phyloP scores from a whole-genome alignment of 2,329 filamentous ascomycete genomes.

The Diaporthe sp. region DNA sequence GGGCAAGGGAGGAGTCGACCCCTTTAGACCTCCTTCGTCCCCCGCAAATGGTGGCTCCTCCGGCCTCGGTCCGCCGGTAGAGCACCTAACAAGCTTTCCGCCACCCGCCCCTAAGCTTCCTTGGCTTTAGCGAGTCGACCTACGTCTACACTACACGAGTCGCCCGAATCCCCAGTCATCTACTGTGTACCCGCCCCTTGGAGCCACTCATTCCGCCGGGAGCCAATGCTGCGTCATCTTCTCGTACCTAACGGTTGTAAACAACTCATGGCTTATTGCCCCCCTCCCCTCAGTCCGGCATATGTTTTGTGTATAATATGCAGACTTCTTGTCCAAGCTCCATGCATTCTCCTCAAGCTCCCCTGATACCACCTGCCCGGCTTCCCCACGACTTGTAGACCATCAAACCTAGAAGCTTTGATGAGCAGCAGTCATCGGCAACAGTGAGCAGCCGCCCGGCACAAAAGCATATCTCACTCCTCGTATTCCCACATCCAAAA shows the following conservation, averaged over 20 bases:
- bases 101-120: constrained; percentile 4
- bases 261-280: not conserved
- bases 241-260: not conserved
- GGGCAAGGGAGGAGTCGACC: no score
- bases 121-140: not conserved
- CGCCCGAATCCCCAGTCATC: not conserved
- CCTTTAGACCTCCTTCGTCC: not conserved
- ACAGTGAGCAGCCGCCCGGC: not conserved
- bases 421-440: not conserved
- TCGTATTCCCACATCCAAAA: not conserved
- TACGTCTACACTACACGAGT: not conserved
- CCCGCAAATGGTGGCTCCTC: not conserved
- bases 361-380: no score
- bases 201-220: not conserved
- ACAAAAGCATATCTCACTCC: not conserved
- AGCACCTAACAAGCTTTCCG: constrained; percentile 10
- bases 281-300: not conserved
- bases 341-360: not conserved
- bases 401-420: not conserved
- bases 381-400: not conserved
- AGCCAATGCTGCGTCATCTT: not conserved
- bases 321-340: not conserved
- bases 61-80: not conserved
- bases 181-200: not conserved
- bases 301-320: not conserved